Percentiles rank a stretch among this genome's conserved stretches.
Conservation (phyloP, 2,329 filamentous ascomycete genomes). For the Cladosporium velox region DNA sequence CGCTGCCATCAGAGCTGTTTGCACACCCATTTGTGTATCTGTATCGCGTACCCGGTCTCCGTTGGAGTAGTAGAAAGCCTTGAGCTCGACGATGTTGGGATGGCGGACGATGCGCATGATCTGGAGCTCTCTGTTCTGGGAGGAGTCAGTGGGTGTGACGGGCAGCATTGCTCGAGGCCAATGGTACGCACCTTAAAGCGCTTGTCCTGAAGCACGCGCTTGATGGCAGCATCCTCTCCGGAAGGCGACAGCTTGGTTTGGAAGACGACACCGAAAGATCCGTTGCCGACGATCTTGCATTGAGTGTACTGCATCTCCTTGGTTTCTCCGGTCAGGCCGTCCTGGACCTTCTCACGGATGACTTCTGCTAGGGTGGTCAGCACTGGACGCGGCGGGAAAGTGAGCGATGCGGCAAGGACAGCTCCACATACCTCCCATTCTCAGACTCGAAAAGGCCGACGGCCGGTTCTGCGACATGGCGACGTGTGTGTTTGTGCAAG, state of each 20-base stretch:
- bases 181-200: constrained; percentile 80
- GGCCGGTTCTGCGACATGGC: constrained; percentile 88
- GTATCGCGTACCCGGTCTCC: constrained; percentile 75
- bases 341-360: constrained; percentile 97
- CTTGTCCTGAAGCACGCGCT: constrained; percentile 98
- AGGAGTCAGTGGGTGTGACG: constrained; percentile 31
- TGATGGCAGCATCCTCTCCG: constrained; percentile 97
- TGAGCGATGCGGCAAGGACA: constrained; percentile 24
- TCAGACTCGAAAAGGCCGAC: constrained; percentile 81
- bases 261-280: constrained; percentile 97
- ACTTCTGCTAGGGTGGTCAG: constrained; percentile 68
- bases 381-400: constrained; percentile 22
- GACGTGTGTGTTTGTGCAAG: constrained; percentile 7
- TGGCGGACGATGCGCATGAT: constrained; percentile 99
- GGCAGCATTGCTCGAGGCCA: constrained; percentile 19
- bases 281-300: constrained; percentile 99
- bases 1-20: constrained; percentile 41
- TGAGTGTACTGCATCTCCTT: constrained; percentile 97
- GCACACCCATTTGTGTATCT: constrained; percentile 40
- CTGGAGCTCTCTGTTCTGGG: constrained; percentile 94
- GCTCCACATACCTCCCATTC: constrained; percentile 87
- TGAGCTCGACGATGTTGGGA: constrained; percentile 97
- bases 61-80: constrained; percentile 99
- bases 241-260: constrained; percentile 98
- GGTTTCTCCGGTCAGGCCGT: constrained; percentile 94